Evolutionary conservation across 306 rosid genomes (phyloP).

Genomic region (Quercus rubra): DNA sequence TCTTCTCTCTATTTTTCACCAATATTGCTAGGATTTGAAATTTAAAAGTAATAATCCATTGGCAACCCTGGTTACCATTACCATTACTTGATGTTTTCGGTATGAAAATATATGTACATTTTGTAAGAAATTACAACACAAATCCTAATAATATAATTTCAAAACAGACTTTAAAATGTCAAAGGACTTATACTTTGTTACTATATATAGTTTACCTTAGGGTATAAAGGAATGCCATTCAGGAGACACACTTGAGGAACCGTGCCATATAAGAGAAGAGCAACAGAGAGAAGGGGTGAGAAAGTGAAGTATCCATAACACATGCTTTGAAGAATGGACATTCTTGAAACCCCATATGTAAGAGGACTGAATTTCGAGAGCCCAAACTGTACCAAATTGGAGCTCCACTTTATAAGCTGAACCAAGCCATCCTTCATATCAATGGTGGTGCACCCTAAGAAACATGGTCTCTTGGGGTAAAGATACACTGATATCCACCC

Average conservation of each 20-base stretch:
- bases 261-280: slow-evolving; percentile 32
- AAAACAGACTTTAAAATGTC: neutral
- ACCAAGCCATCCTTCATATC: slow-evolving; percentile 41
- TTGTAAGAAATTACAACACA: neutral
- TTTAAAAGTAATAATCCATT: neutral
- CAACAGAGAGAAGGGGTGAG: slow-evolving; percentile 19
- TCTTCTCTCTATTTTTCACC: no score
- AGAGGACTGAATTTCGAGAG: slow-evolving; percentile 32
- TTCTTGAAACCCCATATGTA: slow-evolving; percentile 31
- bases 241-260: slow-evolving; percentile 41
- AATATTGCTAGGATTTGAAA: no score
- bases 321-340: slow-evolving; percentile 13
- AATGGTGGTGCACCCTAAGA: slow-evolving; percentile 40
- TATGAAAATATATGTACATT: no score
- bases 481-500: slow-evolving; percentile 45
- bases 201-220: slow-evolving; percentile 17
- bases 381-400: neutral
- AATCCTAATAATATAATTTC: neutral
- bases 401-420: neutral
- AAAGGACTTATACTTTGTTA: neutral
- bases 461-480: slow-evolving; percentile 39
- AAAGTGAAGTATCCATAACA: neutral
- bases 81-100: no score
- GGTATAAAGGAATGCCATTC: slow-evolving; percentile 35
- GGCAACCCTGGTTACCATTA: no score